Conservation (phyloP, 192 early-diverging fungal species). For the Radiomyces spectabilis region DNA sequence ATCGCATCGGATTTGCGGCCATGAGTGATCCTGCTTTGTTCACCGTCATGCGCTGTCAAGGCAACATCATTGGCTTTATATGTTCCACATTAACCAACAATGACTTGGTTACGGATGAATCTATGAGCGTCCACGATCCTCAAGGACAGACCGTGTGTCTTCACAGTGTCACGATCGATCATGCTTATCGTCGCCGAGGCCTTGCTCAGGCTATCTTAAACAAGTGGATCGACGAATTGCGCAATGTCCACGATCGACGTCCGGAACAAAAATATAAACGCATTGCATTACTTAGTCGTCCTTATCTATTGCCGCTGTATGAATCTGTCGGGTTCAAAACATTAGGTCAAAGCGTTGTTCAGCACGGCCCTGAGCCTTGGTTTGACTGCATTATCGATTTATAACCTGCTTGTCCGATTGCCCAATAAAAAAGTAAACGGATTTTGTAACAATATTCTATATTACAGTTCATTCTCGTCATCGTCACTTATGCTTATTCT, state of each 20-base stretch:
- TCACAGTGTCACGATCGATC: slow-evolving; percentile 58
- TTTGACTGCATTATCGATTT: slow-evolving; percentile 26
- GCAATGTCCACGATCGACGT: slow-evolving; percentile 9
- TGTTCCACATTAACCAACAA: slow-evolving; percentile 41
- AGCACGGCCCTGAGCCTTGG: slow-evolving; percentile 54
- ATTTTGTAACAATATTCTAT: no score
- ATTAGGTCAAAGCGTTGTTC: slow-evolving; percentile 48
- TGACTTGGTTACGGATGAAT: slow-evolving; percentile 47
- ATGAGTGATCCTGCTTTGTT: slow-evolving; percentile 31
- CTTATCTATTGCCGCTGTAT: slow-evolving; percentile 50
- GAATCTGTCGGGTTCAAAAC: slow-evolving; percentile 50
- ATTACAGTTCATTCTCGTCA: neutral
- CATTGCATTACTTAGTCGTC: slow-evolving; percentile 49
- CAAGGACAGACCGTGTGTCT: slow-evolving; percentile 55
- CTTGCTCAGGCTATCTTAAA: slow-evolving; percentile 45
- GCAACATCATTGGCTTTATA: slow-evolving; percentile 48
- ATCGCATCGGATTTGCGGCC: neutral
- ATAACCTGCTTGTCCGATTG: no score
- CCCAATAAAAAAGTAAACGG: no score
- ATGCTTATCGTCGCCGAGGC: slow-evolving; percentile 41
- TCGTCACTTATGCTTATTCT: neutral
- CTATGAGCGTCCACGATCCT: slow-evolving; percentile 56
- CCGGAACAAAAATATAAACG: slow-evolving; percentile 26
- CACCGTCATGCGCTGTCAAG: neutral
- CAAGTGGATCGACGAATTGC: slow-evolving; percentile 37